Base-by-base conservation (phyloP, 495 filamentous ascomycete species). In the Elaphomyces granulatus region DNA sequence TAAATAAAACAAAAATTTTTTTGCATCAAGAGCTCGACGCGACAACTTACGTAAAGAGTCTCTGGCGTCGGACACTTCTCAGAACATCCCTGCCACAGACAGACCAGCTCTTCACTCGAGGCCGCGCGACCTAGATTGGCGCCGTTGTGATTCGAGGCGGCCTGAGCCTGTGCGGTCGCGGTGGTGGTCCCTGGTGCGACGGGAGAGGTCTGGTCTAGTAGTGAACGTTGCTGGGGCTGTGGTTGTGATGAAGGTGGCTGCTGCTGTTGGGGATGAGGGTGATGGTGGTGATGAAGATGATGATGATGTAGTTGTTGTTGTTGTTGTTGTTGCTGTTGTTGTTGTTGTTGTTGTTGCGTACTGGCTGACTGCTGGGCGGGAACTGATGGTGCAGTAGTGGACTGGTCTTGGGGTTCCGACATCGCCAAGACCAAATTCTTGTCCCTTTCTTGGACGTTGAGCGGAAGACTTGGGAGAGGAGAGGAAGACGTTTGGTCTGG, bases 81-180 rank as follows among this genome's bases (percentile, higher is more conserved):
- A 40, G 71, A 70, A 53, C 88, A 98, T 40, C 76, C 75, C 31
- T 75, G 69, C 88, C 88, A 98, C 59, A 87, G 81, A 54, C 88
- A 98, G 4, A 71, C 59, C 16, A 92, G 69, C 44, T 77, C 74
- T 49, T 86, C 77, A 43, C 45, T 43, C 45, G 38, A 8, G 53
- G 53, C 31, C 54, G 54, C 21, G 48, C 18, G 23, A 43, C 46
- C 28, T 21, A 32, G 32, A 20, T 38, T 38, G 17, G 39, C 51
- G 31, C 56, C 57, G 45, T 60, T 66, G 39, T 55, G 54, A 2
- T 6, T 12, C 23, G 23, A 6, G 3, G 41, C 41, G 9, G 41
- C 41, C 21, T 33, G 26, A 23, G 39, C 39, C 17, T 41, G 39
- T 15, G 36, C 21, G 15, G 12, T 6, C 43, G 47, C n/a, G 36